These are phyloP conservation scores for Microstroma glucosiphilum DNA, from an alignment of 1,284 basidiomycete genomes.

Conservation along the genomic window DNA sequence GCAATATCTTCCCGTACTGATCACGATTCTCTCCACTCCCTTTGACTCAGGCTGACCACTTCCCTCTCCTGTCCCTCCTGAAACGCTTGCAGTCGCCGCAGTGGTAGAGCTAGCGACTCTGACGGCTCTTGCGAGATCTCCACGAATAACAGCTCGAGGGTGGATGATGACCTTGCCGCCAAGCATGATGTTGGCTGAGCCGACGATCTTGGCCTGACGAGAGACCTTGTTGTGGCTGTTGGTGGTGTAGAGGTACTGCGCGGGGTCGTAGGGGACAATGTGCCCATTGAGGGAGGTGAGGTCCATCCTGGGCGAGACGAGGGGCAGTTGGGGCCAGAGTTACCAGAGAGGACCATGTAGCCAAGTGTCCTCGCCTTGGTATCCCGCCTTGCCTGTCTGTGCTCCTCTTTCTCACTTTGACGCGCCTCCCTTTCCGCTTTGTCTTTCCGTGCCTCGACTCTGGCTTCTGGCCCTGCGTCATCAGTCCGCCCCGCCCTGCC, in stretches of 20 bases:
- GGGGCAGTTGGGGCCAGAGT: no score
- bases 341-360: no score
- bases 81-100: not conserved
- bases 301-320: no score
- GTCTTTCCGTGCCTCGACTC: no score
- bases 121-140: conserved; percentile 60
- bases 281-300: no score
- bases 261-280: conserved; percentile 19
- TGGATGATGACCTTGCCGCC: conserved; percentile 96
- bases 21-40: conserved; percentile 62
- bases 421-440: no score
- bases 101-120: not conserved
- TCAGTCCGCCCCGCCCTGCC: no score
- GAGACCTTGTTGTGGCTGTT: conserved; percentile 89
- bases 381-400: no score
- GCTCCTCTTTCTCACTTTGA: no score
- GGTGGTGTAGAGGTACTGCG: conserved; percentile 43
- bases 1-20: conserved; percentile 87
- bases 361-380: no score
- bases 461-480: no score
- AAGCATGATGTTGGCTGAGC: conserved; percentile 92
- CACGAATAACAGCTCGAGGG: conserved; percentile 76
- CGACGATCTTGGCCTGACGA: conserved; percentile 81
- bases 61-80: conserved; percentile 2
- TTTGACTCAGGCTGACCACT: conserved; percentile 10